phyloP scores from a whole-genome alignment of 345 rosid species.

The Aquilaria sinensis region DNA sequence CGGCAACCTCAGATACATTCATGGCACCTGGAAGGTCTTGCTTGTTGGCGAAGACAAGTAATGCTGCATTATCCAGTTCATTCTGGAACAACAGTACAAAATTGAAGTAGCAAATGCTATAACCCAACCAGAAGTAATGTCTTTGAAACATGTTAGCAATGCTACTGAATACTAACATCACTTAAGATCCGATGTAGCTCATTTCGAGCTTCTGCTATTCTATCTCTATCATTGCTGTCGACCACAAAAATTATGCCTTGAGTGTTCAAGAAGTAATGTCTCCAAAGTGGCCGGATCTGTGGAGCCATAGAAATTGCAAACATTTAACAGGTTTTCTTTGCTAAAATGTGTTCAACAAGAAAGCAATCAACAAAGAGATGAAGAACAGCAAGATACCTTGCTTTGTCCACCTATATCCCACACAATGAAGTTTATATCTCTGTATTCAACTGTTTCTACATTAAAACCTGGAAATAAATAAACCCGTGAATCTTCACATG shows the following conservation, averaged over 20 bases:
- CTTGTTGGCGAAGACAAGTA: conserved; percentile 69
- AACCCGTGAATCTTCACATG: not conserved
- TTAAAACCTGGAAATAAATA: conserved; percentile 43
- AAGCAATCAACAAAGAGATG: not conserved
- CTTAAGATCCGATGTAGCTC: conserved; percentile 57
- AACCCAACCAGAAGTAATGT: not conserved
- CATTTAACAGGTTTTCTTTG: not conserved
- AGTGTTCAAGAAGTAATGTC: conserved; percentile 52
- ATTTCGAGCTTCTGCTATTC: conserved; percentile 68
- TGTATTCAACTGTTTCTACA: conserved; percentile 58
- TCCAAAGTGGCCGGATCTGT: conserved; percentile 79
- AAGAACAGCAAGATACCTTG: conserved; percentile 29
- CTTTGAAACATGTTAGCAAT: not conserved
- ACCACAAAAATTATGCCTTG: conserved; percentile 71
- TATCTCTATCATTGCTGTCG: conserved; percentile 51
- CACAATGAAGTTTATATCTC: conserved; percentile 42
- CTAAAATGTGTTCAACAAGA: not conserved
- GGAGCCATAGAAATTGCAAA: not conserved
- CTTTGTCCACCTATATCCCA: conserved; percentile 77
- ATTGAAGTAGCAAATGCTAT: no score
- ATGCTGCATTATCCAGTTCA: conserved; percentile 44
- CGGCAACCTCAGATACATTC: conserved; percentile 42
- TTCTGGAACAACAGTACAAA: conserved; percentile 26
- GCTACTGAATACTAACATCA: conserved; percentile 31
- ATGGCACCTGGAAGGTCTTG: conserved; percentile 49